These are phyloP conservation scores for Colletotrichum sp. DNA, from an alignment of 2,329 filamentous ascomycete species.

Conservation along the genomic window DNA sequence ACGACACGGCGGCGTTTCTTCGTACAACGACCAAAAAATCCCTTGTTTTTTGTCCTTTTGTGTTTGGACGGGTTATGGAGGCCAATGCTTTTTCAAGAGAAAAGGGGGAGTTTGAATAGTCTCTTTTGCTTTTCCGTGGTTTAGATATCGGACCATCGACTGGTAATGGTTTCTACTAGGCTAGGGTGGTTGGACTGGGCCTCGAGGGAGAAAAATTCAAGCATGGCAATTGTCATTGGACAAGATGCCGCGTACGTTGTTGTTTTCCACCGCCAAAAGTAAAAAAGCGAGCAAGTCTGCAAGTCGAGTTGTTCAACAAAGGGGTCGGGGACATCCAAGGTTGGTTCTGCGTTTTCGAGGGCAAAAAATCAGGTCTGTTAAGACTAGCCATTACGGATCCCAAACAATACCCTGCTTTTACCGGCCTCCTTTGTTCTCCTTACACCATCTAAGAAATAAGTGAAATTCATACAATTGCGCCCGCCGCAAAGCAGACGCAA, in stretches of 20 bases:
- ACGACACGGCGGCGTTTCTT: slow-evolving; percentile 15
- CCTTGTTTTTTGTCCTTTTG: neutral
- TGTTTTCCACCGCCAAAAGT: neutral
- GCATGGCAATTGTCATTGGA: neutral
- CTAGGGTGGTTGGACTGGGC: neutral
- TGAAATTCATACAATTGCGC: neutral
- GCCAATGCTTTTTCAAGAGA: neutral
- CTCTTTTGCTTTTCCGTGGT: neutral
- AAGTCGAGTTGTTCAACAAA: neutral
- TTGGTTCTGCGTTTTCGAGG: neutral
- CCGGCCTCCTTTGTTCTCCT: slow-evolving; percentile 9
- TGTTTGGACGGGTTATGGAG: neutral
- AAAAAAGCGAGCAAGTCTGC: neutral
- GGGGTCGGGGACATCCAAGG: neutral
- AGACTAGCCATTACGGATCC: slow-evolving; percentile 14
- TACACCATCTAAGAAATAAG: slow-evolving; percentile 16
- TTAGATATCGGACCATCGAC: neutral
- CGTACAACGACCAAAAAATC: neutral
- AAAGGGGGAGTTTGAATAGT: neutral
- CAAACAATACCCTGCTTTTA: slow-evolving; percentile 15
- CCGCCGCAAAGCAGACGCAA: neutral
- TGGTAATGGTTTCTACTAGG: neutral
- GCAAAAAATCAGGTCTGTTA: slow-evolving; percentile 14
- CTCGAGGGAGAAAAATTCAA: neutral
- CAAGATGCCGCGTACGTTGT: neutral